Percentiles rank a stretch among this genome's conserved stretches.
Evolutionary conservation across 371 early-diverging fungal genomes (phyloP).

Genomic region (Rhizopus arrhizus): DNA sequence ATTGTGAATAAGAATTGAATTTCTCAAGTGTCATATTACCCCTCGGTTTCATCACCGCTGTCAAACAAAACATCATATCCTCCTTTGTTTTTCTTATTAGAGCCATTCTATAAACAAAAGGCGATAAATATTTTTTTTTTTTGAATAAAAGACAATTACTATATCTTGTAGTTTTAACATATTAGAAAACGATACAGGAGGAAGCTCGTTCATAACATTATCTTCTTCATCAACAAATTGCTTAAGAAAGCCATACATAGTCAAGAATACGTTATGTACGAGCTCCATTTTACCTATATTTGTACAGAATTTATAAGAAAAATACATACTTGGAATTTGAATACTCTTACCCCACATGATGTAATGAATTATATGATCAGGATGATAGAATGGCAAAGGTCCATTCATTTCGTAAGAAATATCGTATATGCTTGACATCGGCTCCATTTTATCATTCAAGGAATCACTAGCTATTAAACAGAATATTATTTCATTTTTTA

Average conservation of each 20-base stretch:
- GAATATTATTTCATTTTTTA: neutral
- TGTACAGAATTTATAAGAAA: neutral
- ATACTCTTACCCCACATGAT: constrained; percentile 69
- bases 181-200: constrained; percentile 55
- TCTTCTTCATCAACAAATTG: constrained; percentile 50
- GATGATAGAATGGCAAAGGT: constrained; percentile 77
- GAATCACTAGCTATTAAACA: constrained; percentile 6
- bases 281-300: constrained; percentile 65
- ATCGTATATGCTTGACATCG: constrained; percentile 60
- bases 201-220: constrained; percentile 44
- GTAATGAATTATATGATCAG: constrained; percentile 72
- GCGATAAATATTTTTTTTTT: neutral
- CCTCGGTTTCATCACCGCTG: constrained; percentile 27
- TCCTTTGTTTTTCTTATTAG: constrained; percentile 8
- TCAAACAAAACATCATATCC: constrained; percentile 40
- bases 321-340: neutral
- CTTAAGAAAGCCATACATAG: constrained; percentile 54
- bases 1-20: neutral
- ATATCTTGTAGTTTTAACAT: constrained; percentile 59
- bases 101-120: neutral
- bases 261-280: constrained; percentile 60
- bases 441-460: constrained; percentile 34
- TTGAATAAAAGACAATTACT: constrained; percentile 9
- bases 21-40: constrained; percentile 2
- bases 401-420: constrained; percentile 59